These are phyloP conservation scores for Barnettozyma hawaiiensis DNA, from an alignment of 1,139 yeast genomes.

Conservation along the genomic window DNA sequence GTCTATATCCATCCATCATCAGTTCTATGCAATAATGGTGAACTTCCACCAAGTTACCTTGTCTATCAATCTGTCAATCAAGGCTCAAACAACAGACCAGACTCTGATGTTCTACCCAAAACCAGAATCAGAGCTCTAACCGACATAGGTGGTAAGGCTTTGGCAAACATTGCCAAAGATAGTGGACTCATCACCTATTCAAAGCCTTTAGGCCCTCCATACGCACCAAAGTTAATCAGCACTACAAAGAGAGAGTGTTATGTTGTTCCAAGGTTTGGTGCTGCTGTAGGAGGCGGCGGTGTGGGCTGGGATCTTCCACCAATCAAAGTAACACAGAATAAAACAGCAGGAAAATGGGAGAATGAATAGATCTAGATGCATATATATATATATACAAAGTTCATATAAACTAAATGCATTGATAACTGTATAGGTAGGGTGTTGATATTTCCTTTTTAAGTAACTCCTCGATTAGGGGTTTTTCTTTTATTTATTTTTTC, in stretches of 20 bases:
- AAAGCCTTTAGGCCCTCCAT: slow-evolving; percentile 87
- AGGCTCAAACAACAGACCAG: slow-evolving; percentile 36
- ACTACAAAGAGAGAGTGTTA: slow-evolving; percentile 75
- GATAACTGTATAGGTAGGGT: background rate
- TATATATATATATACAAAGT: too few species aligned
- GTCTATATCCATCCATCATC: slow-evolving; percentile 79
- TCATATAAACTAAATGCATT: background rate
- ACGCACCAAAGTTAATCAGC: slow-evolving; percentile 66
- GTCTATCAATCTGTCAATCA: slow-evolving; percentile 61
- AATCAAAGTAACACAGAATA: slow-evolving; percentile 66
- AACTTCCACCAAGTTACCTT: slow-evolving; percentile 67
- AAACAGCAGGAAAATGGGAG: slow-evolving; percentile 55
- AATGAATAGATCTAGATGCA: slow-evolving; percentile 26
- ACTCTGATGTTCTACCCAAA: slow-evolving; percentile 34
- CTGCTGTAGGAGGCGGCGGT: slow-evolving; percentile 75
- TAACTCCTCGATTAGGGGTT: background rate
- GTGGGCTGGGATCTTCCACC: slow-evolving; percentile 94
- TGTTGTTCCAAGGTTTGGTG: slow-evolving; percentile 89
- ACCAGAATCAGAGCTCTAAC: slow-evolving; percentile 73
- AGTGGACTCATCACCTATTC: slow-evolving; percentile 77
- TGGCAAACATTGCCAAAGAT: slow-evolving; percentile 69
- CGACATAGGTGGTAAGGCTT: slow-evolving; percentile 67
- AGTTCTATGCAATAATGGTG: slow-evolving; percentile 49
- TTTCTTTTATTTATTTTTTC: too few species aligned
- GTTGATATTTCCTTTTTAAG: background rate